Percentiles rank a stretch among this genome's conserved stretches.
Evolutionary conservation across 1,139 yeast species (phyloP).

Genomic region (Yamadazyma diospyri): DNA sequence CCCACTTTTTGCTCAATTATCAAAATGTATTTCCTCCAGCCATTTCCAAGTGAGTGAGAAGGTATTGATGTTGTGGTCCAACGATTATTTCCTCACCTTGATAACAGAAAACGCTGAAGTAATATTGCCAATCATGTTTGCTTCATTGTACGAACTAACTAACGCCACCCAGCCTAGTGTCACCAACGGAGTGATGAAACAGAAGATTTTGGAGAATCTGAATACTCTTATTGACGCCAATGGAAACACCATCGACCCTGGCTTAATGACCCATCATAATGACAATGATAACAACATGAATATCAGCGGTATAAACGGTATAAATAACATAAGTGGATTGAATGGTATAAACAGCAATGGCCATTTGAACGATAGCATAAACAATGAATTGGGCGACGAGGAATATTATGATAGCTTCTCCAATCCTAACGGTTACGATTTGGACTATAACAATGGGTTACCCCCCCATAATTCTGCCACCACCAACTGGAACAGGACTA

Average conservation of each 20-base stretch:
- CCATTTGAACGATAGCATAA: conserved; percentile 17
- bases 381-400: conserved; percentile 24
- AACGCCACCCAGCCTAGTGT: conserved; percentile 49
- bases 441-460: conserved; percentile 24
- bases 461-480: conserved; percentile 49
- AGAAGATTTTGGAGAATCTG: conserved; percentile 40
- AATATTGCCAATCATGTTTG: conserved; percentile 87
- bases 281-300: conserved; percentile 4
- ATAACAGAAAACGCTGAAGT: conserved; percentile 91
- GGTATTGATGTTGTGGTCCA: conserved; percentile 90
- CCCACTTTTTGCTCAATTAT: conserved; percentile 89
- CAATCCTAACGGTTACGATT: conserved; percentile 34
- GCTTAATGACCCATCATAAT: conserved; percentile 22
- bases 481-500: conserved; percentile 83
- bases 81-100: conserved; percentile 85
- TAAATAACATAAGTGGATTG: too few relatives aligned
- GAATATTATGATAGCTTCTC: conserved; percentile 46
- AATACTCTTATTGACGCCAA: conserved; percentile 43
- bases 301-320: conserved; percentile 9
- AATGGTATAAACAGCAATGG: conserved; percentile 17
- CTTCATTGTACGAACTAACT: conserved; percentile 82
- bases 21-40: conserved; percentile 90
- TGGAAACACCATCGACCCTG: conserved; percentile 43
- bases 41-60: conserved; percentile 98
- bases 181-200: conserved; percentile 47